Percentiles rank a stretch among this genome's conserved stretches.
Conservation (phyloP, 495 filamentous ascomycete species). For the Cercophora samala region DNA sequence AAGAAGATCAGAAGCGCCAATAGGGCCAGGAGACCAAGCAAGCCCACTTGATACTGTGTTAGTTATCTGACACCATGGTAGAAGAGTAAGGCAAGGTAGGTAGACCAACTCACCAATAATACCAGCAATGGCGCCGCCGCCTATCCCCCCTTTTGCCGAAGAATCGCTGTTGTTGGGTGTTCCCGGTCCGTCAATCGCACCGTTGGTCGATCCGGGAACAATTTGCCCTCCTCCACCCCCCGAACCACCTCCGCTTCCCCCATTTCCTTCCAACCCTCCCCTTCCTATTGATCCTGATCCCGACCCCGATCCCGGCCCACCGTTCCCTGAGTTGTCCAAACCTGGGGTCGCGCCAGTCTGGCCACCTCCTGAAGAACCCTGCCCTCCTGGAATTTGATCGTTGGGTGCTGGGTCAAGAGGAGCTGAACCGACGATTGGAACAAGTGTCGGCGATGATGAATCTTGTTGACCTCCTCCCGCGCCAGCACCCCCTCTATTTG, state of each 20-base stretch:
- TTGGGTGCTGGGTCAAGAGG: not conserved
- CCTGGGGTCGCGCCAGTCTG: not conserved
- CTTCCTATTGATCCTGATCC: not conserved
- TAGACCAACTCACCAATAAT: slow-evolving; percentile 20
- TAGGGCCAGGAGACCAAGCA: slow-evolving; percentile 15
- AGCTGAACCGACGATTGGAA: not conserved
- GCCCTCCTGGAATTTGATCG: not conserved
- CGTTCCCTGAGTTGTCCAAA: not conserved
- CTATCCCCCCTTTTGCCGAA: not conserved
- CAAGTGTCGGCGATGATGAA: not conserved
- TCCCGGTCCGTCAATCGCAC: not conserved
- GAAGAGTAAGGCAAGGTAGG: not conserved
- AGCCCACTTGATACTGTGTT: slow-evolving; percentile 12
- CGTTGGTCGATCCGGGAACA: not conserved
- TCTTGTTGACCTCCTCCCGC: not conserved
- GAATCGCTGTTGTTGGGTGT: not conserved
- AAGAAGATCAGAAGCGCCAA: slow-evolving; percentile 16
- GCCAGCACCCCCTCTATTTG: not conserved
- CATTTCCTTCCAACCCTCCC: not conserved
- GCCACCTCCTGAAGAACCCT: not conserved
- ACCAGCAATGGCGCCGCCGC: slow-evolving; percentile 18
- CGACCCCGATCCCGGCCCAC: not conserved
- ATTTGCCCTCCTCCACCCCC: not conserved
- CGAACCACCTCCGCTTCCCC: not conserved
- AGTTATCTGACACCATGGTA: not conserved